Base-by-base conservation (phyloP, 441 rosid genomes). In the Mallotus japonicus region DNA sequence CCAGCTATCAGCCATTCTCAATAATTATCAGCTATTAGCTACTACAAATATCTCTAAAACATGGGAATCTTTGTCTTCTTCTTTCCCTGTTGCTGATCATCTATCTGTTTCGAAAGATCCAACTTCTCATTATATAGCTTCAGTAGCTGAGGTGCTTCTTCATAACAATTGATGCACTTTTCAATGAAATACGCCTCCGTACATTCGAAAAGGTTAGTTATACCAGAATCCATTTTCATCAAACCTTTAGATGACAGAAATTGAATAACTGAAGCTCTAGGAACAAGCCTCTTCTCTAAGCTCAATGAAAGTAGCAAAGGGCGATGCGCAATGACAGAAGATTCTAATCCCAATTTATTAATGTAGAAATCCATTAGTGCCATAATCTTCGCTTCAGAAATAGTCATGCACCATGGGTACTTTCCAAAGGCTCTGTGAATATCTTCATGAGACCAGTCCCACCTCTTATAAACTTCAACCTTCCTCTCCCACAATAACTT, bases 381-480 rank as follows among this genome's bases (percentile, higher is more conserved):
- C 42, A 40, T 69, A 14, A 75, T 62, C 50, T 69, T 69, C 5
- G 32, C 40, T 14, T 40, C 64, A 0, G 74, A 69, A 3, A 47
- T 24, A 16, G 40, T 10, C 68, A 75, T 61, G 17, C 54, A 40
- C 40, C 22, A 61, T 0, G 78, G 74, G 5, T 40, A 46, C 61
- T 12, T 62, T 40, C 10, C 17, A 49, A 70, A 62, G 1, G 78
- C 78, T 15, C 49, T 37, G 17, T 55, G 6, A 8, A 64, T 15
- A 20, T 69, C 74, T 24, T 69, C 58, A 40, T 54, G 16, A 17
- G 78, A 75, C 74, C 69, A 69, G 16, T 70, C 78, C 70, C 74
- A 75, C 12, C 28, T 42, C 37, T 22, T 50, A 34, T 61, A 70
- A 40, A 20, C 70, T n/a, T 56, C 51, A 22, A 62, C 13, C 70